Evolutionary conservation across 2,329 filamentous ascomycete genomes (phyloP), one percentile per base, ranked within the genome.

Genomic region (Botrytis fragariae): DNA sequence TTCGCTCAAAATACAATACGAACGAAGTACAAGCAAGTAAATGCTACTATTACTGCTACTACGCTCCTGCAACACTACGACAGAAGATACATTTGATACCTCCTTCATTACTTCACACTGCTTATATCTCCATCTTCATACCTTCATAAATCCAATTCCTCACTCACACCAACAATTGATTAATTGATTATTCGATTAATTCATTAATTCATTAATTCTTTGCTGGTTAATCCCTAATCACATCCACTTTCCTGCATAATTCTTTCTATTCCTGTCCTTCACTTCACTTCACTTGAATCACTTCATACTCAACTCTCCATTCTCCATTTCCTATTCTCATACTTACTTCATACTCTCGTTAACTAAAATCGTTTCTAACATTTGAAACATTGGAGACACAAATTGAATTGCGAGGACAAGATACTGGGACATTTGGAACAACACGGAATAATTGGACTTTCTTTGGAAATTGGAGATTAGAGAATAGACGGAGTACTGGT

Each of bases 321-420:
- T 42, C 37, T 69, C 42, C 14, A 10, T 22, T 42, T 12, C 54
- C 39, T 25, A 39, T 29, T 16, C 48, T 32, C 37, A 57, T 16
- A 61, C n/a, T 39, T 60, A 57, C 51, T 57, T 57, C 51, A 57
- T 18, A 57, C 57, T n/a, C 32, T 70, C 68, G 54, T 60, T 70
- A 37, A 32, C 42, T 16, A 14, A 45, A 45, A n/a, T 62, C 57
- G 4, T 61, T n/a, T 61, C 57, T 22, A 16, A 39, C 18, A 71
- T 71, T 51, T 64, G 69, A 71, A 69, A 69, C 67, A 69, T 60
- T 69, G 51, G 51, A 69, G 62, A 35, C 42, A 48, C 42, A 48
- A 65, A n/a, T 44, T 35, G 29, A 65, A 65, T 45, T 65, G 44
- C 29, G 32, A 39, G 48, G 37, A 39, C 48, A 51, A 29, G 45